Evolutionary conservation across 768 basidiomycete species (phyloP).

Genomic region (Austroboletus festivus): DNA sequence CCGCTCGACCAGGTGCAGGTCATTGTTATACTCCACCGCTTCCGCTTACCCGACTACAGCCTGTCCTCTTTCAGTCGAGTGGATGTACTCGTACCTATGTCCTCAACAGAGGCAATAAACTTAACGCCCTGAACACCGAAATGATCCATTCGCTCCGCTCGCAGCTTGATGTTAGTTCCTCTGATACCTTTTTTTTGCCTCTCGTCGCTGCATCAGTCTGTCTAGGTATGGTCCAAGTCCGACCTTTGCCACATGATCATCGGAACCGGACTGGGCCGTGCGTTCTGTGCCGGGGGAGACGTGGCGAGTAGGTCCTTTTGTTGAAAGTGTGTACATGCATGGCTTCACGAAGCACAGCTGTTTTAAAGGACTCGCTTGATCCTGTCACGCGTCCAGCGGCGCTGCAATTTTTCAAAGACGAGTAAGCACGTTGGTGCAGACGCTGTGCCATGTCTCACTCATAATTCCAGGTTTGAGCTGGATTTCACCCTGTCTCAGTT

Average conservation of each 20-base stretch:
- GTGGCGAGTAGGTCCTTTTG: slow-evolving; percentile 64
- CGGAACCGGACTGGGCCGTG: slow-evolving; percentile 65
- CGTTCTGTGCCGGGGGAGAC: slow-evolving; percentile 95
- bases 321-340: background rate
- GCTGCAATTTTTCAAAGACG: slow-evolving; percentile 86
- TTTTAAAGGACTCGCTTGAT: slow-evolving; percentile 49
- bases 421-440: slow-evolving; percentile 50
- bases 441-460: slow-evolving; percentile 10
- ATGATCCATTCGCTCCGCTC: slow-evolving; percentile 73
- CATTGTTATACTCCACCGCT: background rate
- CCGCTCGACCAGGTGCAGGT: slow-evolving; percentile 24
- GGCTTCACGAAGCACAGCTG: slow-evolving; percentile 39
- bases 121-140: slow-evolving; percentile 76
- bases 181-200: background rate
- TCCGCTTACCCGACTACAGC: slow-evolving; percentile 25
- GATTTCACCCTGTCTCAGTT: slow-evolving; percentile 69
- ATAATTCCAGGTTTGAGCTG: slow-evolving; percentile 63
- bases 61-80: slow-evolving; percentile 69
- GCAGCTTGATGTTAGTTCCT: slow-evolving; percentile 75
- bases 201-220: slow-evolving; percentile 7
- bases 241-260: slow-evolving; percentile 71
- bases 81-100: slow-evolving; percentile 62
- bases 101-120: slow-evolving; percentile 75
- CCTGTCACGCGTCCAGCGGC: slow-evolving; percentile 56
- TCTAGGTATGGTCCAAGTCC: slow-evolving; percentile 72